Evolutionary conservation across 768 basidiomycete species (phyloP).

Genomic region (Tylopilus rubrobrunneus): DNA sequence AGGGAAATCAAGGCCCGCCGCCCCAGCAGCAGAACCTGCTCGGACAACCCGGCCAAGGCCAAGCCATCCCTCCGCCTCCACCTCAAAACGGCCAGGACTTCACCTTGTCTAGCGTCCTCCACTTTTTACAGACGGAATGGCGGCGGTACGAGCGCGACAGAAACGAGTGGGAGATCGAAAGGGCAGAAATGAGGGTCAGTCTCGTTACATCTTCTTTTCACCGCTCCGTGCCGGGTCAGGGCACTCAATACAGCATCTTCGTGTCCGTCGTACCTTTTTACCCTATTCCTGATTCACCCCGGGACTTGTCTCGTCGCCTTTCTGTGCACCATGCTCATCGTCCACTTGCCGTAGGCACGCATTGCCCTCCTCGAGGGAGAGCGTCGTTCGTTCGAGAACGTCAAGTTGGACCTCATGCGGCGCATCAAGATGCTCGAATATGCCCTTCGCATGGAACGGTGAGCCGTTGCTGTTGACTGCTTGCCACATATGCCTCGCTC

Average conservation of each 20-base stretch:
- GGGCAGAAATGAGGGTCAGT: constrained; percentile 97
- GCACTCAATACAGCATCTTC: neutral
- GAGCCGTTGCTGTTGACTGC: constrained; percentile 24
- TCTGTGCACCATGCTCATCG: constrained; percentile 13
- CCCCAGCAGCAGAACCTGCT: constrained; percentile 56
- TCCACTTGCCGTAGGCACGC: constrained; percentile 59
- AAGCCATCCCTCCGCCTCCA: constrained; percentile 65
- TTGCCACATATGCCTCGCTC: constrained; percentile 1
- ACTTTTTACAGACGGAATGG: constrained; percentile 99
- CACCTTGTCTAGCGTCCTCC: constrained; percentile 89
- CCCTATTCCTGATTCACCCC: neutral
- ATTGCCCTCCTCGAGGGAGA: constrained; percentile 98
- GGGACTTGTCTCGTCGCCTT: neutral
- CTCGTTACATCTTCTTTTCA: constrained; percentile 7
- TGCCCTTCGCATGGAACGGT: constrained; percentile 95
- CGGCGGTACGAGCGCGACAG: constrained; percentile 95
- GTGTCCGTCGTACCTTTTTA: neutral
- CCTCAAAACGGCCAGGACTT: constrained; percentile 89
- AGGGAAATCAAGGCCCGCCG: constrained; percentile 36
- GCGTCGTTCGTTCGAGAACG: constrained; percentile 93
- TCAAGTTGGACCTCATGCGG: constrained; percentile 92
- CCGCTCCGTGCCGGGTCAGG: neutral
- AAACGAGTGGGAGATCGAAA: constrained; percentile 99
- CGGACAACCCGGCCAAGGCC: constrained; percentile 51
- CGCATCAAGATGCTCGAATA: constrained; percentile 99